Conservation (phyloP, 1,284 basidiomycete genomes). For the Ceratobasidium sp. region DNA sequence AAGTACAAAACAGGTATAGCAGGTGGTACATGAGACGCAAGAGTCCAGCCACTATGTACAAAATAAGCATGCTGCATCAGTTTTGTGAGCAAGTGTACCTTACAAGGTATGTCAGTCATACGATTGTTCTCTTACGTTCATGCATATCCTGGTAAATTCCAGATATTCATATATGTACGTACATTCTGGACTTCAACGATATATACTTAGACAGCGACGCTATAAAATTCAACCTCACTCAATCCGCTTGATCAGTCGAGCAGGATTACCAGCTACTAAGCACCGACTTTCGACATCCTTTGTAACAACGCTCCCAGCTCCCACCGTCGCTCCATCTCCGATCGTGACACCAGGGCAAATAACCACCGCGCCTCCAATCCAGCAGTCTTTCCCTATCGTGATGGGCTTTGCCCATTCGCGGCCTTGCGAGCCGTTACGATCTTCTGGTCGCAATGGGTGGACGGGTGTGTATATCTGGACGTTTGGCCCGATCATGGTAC, state of each 20-base stretch:
- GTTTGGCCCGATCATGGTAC: conserved; percentile 56
- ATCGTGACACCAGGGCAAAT: conserved; percentile 59
- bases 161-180: too few species aligned
- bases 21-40: too few species aligned
- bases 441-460: conserved; percentile 57
- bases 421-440: conserved; percentile 47
- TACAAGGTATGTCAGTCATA: too few species aligned
- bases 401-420: conserved; percentile 55
- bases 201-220: too few species aligned
- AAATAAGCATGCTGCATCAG: too few species aligned
- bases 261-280: conserved; percentile 60
- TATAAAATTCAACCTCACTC: too few species aligned
- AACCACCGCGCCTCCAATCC: conserved; percentile 59
- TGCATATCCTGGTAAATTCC: too few species aligned
- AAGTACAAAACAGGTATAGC: too few species aligned
- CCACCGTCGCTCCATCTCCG: conserved; percentile 59
- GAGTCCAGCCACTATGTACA: too few species aligned
- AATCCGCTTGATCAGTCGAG: conserved; percentile 56
- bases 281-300: conserved; percentile 56
- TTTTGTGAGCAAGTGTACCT: too few species aligned
- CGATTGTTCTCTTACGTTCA: too few species aligned
- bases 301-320: conserved; percentile 60
- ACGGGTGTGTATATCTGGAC: conserved; percentile 55
- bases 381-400: conserved; percentile 56
- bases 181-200: too few species aligned